Evolutionary conservation across 192 early-diverging fungal species (phyloP).

Genomic region (Entomortierella lignicola): DNA sequence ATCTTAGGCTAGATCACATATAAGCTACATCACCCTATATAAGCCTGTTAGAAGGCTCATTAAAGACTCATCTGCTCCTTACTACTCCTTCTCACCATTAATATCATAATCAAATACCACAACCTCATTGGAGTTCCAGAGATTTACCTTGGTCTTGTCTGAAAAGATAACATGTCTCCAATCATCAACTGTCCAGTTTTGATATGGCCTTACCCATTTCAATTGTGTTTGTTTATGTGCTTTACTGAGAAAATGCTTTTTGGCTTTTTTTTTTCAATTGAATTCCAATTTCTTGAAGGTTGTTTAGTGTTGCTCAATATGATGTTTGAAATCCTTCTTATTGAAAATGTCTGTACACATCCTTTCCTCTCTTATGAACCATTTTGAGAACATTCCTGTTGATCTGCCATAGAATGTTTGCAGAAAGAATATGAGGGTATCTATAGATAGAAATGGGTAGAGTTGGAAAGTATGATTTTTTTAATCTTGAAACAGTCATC

Average conservation of each 20-base stretch:
- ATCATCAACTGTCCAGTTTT: constrained; percentile 50
- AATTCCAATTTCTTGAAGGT: constrained; percentile 6
- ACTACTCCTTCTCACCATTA: no score
- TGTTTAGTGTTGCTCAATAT: neutral
- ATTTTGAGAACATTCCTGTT: constrained; percentile 12
- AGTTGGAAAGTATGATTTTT: constrained; percentile 3
- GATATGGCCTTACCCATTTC: constrained; percentile 16
- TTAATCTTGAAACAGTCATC: constrained; percentile 11
- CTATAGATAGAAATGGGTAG: neutral
- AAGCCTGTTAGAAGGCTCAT: no score
- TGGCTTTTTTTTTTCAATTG: constrained; percentile 1
- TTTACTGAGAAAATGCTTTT: constrained; percentile 1
- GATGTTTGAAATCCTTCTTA: constrained; percentile 9
- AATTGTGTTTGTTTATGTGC: constrained; percentile 4
- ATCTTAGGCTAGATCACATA: no score
- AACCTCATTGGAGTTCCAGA: constrained; percentile 37
- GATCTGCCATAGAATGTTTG: neutral
- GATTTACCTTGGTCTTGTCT: constrained; percentile 9
- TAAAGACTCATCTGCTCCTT: no score
- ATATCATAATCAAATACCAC: no score
- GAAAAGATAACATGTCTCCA: constrained; percentile 54
- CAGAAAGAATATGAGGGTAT: constrained; percentile 3
- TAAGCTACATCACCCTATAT: no score
- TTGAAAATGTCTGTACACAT: neutral
- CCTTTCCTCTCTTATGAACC: neutral